Evolutionary conservation across 2,329 filamentous ascomycete species (phyloP).

Genomic region (Setomelanomma holmii): DNA sequence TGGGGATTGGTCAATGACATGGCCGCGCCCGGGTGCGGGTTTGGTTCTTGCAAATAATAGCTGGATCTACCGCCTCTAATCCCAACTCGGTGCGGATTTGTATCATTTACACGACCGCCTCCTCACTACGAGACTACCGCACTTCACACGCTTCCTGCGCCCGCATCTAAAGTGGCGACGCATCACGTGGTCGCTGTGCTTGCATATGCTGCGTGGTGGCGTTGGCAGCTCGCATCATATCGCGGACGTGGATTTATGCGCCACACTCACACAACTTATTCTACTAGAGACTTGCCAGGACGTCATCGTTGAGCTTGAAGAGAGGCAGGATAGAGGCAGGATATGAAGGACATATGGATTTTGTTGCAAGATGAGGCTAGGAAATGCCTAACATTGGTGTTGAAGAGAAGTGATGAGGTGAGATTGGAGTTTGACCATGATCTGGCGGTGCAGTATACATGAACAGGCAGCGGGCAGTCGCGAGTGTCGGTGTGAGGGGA

Average conservation of each 20-base stretch:
- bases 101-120: conserved; percentile 33
- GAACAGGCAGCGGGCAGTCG: conserved; percentile 18
- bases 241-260: conserved; percentile 5
- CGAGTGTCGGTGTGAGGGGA: conserved; percentile 18
- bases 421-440: conserved; percentile 16
- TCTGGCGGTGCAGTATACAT: conserved; percentile 19
- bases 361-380: conserved; percentile 8
- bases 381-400: conserved; percentile 9
- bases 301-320: conserved; percentile 32
- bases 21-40: no score
- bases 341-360: conserved; percentile 6
- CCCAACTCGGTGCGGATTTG: conserved; percentile 24
- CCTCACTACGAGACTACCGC: not conserved
- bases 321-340: conserved; percentile 13
- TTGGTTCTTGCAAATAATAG: no score
- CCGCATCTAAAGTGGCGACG: conserved; percentile 30
- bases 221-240: conserved; percentile 12
- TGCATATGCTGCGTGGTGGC: conserved; percentile 13
- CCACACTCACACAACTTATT: conserved; percentile 6
- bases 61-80: conserved; percentile 28
- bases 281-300: conserved; percentile 31
- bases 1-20: conserved; percentile 8
- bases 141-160: conserved; percentile 17
- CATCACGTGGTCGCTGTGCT: conserved; percentile 31
- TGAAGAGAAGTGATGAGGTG: conserved; percentile 15